A percentile compares a stretch with the other conserved stretches of the same genome.
Evolutionary conservation across 768 basidiomycete genomes (phyloP).

Genomic region (Boletus tomentosulus): DNA sequence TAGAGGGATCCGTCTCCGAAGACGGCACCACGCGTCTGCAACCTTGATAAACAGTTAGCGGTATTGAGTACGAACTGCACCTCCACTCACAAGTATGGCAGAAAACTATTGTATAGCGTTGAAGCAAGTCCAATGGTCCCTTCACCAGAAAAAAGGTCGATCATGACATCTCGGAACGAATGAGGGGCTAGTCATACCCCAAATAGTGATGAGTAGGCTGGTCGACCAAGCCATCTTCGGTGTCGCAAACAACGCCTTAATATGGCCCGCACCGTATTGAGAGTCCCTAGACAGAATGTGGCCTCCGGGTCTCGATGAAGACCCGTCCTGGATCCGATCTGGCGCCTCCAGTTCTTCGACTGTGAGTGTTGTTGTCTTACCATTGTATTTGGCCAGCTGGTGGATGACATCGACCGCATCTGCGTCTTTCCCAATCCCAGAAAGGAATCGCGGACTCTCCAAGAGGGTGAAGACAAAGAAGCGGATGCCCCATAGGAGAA

Average conservation of each 20-base stretch:
- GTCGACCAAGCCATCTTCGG: constrained; percentile 66
- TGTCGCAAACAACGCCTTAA: constrained; percentile 61
- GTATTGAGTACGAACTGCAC: constrained; percentile 5
- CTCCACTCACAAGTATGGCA: constrained; percentile 46
- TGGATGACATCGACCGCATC: constrained; percentile 49
- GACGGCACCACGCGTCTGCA: constrained; percentile 55
- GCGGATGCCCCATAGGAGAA: constrained; percentile 49
- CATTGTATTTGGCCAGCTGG: constrained; percentile 48
- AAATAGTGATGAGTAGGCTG: constrained; percentile 45
- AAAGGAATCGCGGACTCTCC: constrained; percentile 56
- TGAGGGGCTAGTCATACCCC: constrained; percentile 34
- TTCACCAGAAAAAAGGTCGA: constrained; percentile 25
- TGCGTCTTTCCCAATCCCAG: constrained; percentile 49
- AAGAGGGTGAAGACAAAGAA: constrained; percentile 50
- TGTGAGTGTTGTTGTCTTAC: constrained; percentile 38
- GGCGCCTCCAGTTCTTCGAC: constrained; percentile 41
- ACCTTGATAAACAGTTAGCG: constrained; percentile 31
- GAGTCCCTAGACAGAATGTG: constrained; percentile 39
- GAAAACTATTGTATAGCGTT: constrained; percentile 57
- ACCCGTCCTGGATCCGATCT: constrained; percentile 15
- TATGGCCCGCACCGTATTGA: constrained; percentile 38
- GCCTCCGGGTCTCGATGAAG: constrained; percentile 14
- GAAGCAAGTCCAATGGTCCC: constrained; percentile 75
- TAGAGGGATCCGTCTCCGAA: constrained; percentile 70
- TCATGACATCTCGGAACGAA: background rate